Conservation (phyloP, 805 yeast genomes). For the Saccharomycopsis sp. region DNA sequence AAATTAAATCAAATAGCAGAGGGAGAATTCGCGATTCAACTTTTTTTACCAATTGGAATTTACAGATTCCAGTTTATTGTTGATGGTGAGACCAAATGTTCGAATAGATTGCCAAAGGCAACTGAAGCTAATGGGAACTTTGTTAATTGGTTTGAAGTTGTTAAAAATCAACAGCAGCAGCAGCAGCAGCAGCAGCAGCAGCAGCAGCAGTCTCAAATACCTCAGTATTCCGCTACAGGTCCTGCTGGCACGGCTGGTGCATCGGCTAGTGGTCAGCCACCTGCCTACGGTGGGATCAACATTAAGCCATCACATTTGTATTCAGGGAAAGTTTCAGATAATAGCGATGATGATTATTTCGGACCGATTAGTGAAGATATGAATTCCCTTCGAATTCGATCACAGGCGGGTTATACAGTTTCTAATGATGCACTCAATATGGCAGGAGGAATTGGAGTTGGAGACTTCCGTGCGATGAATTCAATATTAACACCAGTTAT, state of each 20-base stretch:
- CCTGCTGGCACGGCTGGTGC: slow-evolving; percentile 2
- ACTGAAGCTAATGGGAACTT: slow-evolving; percentile 96
- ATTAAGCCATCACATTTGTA: slow-evolving; percentile 17
- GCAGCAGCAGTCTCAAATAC: slow-evolving; percentile 3
- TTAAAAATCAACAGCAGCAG: slow-evolving; percentile 11
- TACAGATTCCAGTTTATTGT: slow-evolving; percentile 91
- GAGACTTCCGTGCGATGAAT: slow-evolving; percentile 1
- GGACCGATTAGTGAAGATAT: slow-evolving; percentile 18
- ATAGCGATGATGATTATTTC: slow-evolving; percentile 48
- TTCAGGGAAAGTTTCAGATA: slow-evolving; percentile 76
- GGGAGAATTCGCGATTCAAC: slow-evolving; percentile 55
- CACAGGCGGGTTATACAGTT: slow-evolving; percentile 10
- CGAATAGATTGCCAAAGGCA: slow-evolving; percentile 86
- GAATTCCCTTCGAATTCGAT: slow-evolving; percentile 10
- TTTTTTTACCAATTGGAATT: slow-evolving; percentile 82
- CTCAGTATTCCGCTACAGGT: slow-evolving; percentile 22
- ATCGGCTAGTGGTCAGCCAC: not conserved
- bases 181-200: not conserved
- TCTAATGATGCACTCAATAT: slow-evolving; percentile 9
- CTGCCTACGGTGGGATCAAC: slow-evolving; percentile 57
- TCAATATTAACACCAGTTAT: slow-evolving; percentile 21
- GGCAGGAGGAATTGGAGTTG: not conserved
- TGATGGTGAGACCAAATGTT: slow-evolving; percentile 84
- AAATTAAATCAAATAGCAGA: slow-evolving; percentile 53
- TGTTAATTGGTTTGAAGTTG: slow-evolving; percentile 82